These are phyloP conservation scores for Herpetospermum pedunculosum DNA, from an alignment of 306 rosid genomes.

Conservation along the genomic window DNA sequence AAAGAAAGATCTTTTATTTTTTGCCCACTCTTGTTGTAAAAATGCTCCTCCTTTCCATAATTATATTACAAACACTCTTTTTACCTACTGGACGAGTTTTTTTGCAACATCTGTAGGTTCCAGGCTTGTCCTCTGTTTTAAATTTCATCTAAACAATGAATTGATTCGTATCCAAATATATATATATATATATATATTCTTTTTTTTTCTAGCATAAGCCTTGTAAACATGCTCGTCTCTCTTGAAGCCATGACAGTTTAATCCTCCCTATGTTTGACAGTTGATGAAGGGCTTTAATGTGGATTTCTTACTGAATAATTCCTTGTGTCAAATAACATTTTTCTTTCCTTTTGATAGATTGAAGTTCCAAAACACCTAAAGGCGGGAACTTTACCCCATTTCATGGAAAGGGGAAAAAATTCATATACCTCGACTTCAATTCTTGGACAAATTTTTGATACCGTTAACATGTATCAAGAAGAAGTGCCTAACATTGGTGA, in stretches of 20 bases:
- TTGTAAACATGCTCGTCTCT: not conserved
- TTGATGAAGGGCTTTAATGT: not conserved
- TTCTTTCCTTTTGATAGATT: conserved; percentile 24
- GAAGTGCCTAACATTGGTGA: conserved; percentile 27
- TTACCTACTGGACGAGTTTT: not conserved
- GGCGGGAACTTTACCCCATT: conserved; percentile 43
- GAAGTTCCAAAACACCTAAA: conserved; percentile 35
- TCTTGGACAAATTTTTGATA: conserved; percentile 53
- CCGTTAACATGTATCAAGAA: conserved; percentile 24
- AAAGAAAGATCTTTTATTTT: not conserved
- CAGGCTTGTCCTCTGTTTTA: not conserved
- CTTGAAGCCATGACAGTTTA: not conserved
- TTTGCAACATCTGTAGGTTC: not conserved
- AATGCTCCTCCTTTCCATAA: not conserved
- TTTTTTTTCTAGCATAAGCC: not conserved
- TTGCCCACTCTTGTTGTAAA: not conserved
- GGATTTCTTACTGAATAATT: not conserved
- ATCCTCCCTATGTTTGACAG: not conserved
- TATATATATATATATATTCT: too few relatives aligned
- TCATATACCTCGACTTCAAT: conserved; percentile 47
- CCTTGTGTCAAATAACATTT: not conserved
- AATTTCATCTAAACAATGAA: not conserved
- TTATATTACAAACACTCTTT: too few relatives aligned
- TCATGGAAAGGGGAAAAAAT: conserved; percentile 32
- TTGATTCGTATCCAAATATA: not conserved